Evolutionary conservation across 768 basidiomycete species (phyloP).

Genomic region (Lactarius psammicola): DNA sequence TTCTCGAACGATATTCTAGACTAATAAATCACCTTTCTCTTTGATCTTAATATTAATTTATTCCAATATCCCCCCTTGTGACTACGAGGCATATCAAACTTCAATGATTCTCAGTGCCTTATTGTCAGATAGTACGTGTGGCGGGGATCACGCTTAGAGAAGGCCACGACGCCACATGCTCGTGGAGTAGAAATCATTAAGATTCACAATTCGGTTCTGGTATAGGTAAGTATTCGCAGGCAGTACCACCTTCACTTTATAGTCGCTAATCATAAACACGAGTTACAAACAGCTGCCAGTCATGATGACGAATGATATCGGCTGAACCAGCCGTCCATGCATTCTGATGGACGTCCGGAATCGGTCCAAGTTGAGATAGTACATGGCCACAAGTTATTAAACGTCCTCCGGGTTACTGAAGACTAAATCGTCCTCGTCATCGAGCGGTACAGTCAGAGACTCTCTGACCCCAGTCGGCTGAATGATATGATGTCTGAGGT

Average conservation of each 20-base stretch:
- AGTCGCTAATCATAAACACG: not conserved
- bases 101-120: not conserved
- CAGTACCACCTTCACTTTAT: not conserved
- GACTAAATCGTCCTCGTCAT: conserved; percentile 27
- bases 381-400: not conserved
- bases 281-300: not conserved
- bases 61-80: not conserved
- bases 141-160: not conserved
- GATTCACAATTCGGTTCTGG: not conserved
- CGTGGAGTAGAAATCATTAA: not conserved
- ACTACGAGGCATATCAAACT: not conserved
- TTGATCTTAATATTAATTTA: not conserved
- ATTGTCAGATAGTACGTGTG: not conserved
- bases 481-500: conserved; percentile 22
- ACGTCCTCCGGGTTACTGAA: conserved; percentile 15
- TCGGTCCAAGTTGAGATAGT: not conserved
- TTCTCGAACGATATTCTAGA: not conserved
- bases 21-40: not conserved
- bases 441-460: conserved; percentile 13
- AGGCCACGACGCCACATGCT: not conserved
- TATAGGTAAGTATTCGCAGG: not conserved
- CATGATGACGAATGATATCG: not conserved
- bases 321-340: not conserved
- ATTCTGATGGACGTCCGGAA: not conserved
- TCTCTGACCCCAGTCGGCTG: conserved; percentile 1